A percentile compares a stretch with the other conserved stretches of the same genome.
Evolutionary conservation across 2,329 filamentous ascomycete species (phyloP).

Genomic region (Dryadomyces quercivorus): DNA sequence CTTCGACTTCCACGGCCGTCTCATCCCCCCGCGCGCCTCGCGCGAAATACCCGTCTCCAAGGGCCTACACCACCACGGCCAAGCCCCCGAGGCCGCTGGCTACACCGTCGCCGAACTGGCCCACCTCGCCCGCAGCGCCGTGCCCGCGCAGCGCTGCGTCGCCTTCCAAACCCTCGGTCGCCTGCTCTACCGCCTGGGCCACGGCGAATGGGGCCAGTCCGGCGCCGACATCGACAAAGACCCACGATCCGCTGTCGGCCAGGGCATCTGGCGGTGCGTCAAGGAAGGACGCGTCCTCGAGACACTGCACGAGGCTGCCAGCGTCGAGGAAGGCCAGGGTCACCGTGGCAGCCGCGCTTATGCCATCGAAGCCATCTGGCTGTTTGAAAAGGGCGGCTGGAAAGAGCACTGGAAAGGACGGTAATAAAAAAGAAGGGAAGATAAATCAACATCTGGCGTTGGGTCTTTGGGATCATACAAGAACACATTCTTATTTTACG

Average conservation of each 20-base stretch:
- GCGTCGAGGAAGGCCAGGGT: slow-evolving; percentile 46
- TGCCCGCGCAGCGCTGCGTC: slow-evolving; percentile 78
- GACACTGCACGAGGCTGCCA: slow-evolving; percentile 64
- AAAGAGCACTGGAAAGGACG: slow-evolving; percentile 45
- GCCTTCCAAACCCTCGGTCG: slow-evolving; percentile 85
- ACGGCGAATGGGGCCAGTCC: slow-evolving; percentile 54
- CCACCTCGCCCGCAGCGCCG: slow-evolving; percentile 64
- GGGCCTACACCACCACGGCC: slow-evolving; percentile 86
- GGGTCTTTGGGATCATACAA: neutral
- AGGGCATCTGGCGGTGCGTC: slow-evolving; percentile 72
- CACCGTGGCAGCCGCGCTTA: slow-evolving; percentile 75
- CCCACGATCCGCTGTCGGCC: slow-evolving; percentile 38
- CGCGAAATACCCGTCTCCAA: slow-evolving; percentile 62
- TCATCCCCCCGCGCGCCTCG: slow-evolving; percentile 67
- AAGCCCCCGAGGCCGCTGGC: slow-evolving; percentile 84
- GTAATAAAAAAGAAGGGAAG: neutral
- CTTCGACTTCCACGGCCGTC: slow-evolving; percentile 74
- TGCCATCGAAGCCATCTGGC: slow-evolving; percentile 81
- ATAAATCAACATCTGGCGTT: neutral
- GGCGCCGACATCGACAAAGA: slow-evolving; percentile 17
- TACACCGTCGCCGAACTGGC: slow-evolving; percentile 87
- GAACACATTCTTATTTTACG: neutral
- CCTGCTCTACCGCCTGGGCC: slow-evolving; percentile 71
- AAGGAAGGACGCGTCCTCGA: slow-evolving; percentile 68
- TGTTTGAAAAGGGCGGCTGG: slow-evolving; percentile 63